These are phyloP conservation scores for Magnusiomyces sp. DNA, from an alignment of 1,139 yeast genomes.

Conservation along the genomic window DNA sequence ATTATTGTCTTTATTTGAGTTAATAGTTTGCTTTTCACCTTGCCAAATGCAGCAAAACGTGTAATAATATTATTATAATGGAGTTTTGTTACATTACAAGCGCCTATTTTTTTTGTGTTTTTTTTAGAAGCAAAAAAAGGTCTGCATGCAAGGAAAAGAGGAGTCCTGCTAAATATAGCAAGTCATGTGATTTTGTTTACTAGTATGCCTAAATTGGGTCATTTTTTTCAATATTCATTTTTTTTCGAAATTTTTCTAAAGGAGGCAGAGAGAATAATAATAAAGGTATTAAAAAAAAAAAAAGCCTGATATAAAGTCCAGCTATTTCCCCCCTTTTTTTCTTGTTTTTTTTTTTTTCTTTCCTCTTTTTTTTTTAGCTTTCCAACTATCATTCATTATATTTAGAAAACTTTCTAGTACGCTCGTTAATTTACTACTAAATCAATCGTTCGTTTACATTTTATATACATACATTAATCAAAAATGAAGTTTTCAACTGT, in stretches of 20 bases:
- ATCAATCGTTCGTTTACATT: background rate
- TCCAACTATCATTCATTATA: background rate
- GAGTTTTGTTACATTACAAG: too few relatives aligned
- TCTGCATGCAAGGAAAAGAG: too few relatives aligned
- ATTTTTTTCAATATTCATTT: background rate
- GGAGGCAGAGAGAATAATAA: background rate
- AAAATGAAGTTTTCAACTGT: slow-evolving; percentile 16
- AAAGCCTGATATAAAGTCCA: background rate
- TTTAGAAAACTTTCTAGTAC: slow-evolving; percentile 7
- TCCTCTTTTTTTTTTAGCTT: slow-evolving; percentile 3
- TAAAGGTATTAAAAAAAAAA: too few relatives aligned
- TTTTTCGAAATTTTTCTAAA: background rate
- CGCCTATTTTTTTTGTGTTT: too few relatives aligned
- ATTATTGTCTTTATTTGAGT: too few relatives aligned
- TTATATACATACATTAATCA: background rate
- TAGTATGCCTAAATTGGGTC: background rate
- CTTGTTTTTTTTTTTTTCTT: slow-evolving; percentile 1
- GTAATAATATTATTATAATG: too few relatives aligned
- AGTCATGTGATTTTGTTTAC: background rate
- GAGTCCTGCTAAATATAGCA: too few relatives aligned
- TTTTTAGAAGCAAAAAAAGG: too few relatives aligned
- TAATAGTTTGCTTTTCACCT: too few relatives aligned
- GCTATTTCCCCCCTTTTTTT: slow-evolving; percentile 1
- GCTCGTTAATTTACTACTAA: background rate
- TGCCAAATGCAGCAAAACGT: too few relatives aligned